Base-by-base conservation (phyloP, 75 land plant species). In the Picea sitchensis region DNA sequence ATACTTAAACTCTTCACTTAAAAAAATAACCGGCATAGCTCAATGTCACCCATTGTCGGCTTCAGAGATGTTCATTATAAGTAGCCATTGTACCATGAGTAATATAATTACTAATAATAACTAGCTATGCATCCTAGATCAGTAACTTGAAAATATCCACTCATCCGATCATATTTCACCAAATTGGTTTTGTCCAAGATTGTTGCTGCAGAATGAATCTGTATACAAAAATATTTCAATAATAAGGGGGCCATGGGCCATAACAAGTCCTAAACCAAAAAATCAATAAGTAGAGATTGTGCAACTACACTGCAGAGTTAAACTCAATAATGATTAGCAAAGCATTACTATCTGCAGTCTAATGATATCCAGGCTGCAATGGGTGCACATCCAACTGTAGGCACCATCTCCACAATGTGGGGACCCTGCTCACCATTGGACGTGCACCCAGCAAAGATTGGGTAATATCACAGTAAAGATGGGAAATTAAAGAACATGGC, bases 31-130 rank as follows among this genome's bases (percentile, higher is more conserved):
- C 95, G 89, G 80, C 96, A 96, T 59, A 96, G 88, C 80, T 93
- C 96, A 68, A 92, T 96, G 72, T 96, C 94, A 54, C 96, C 96
- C 98, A 94, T 96, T 20, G 96, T 96, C 78, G 96, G 98, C 89
- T 96, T 93, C 76, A 96, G 76, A 26, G 26, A 77, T 93, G 91
- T 84, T 93, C 98, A 84, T 96, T 93, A 54, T 92, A 96, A 8
- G 96, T 96, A 20, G 94, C 82, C 86, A 96, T 96, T 34, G 96
- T 90, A 38, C 93, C 96, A 86, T 96, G 98, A 41, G 92, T 87
- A 11, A 96, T 96, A 73, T 93, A 93, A 26, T 26, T 26, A 26
- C 26, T 26, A 26, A 51, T 96, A 93, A 77, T 92, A 93, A 81
- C 98, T 96, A 11, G 98, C 98, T 84, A 96, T 96, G 8, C 98